phyloP scores from a whole-genome alignment of 306 rosid species.

The Senna tora region DNA sequence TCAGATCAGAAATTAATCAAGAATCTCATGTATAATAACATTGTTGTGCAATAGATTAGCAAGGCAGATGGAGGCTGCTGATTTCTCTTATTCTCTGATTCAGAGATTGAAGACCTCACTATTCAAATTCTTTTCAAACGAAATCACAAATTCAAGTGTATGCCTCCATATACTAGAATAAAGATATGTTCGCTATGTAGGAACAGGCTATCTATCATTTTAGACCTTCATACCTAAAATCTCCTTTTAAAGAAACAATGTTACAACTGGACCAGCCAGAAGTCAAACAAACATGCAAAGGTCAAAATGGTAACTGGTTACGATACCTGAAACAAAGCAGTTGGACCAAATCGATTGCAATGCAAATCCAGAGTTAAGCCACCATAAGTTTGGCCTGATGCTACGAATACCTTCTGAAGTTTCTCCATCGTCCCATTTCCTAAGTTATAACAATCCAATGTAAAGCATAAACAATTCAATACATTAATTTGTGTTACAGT shows the following conservation, averaged over 20 bases:
- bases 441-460: conserved; percentile 44
- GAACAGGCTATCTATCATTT: conserved; percentile 23
- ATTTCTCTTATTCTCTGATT: neutral
- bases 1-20: conserved; percentile 7
- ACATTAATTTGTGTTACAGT: conserved; percentile 11
- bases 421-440: conserved; percentile 91
- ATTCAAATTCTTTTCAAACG: conserved; percentile 27
- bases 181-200: too few relatives aligned
- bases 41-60: conserved; percentile 2
- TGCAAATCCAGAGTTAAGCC: conserved; percentile 85
- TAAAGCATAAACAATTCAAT: conserved; percentile 30
- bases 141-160: conserved; percentile 15
- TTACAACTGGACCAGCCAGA: conserved; percentile 17
- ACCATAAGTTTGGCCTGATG: conserved; percentile 72
- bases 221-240: conserved; percentile 25
- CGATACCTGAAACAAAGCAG: conserved; percentile 76
- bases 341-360: conserved; percentile 84
- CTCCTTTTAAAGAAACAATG: conserved; percentile 16
- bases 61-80: conserved; percentile 13
- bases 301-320: conserved; percentile 35
- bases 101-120: conserved; percentile 22
- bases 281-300: conserved; percentile 20
- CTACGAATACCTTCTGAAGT: conserved; percentile 73
- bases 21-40: conserved; percentile 1
- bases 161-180: conserved; percentile 10